Percentiles rank a stretch among this genome's conserved stretches.
Conservation (phyloP, 345 rosid species). For the Xanthoceras sorbifolium region DNA sequence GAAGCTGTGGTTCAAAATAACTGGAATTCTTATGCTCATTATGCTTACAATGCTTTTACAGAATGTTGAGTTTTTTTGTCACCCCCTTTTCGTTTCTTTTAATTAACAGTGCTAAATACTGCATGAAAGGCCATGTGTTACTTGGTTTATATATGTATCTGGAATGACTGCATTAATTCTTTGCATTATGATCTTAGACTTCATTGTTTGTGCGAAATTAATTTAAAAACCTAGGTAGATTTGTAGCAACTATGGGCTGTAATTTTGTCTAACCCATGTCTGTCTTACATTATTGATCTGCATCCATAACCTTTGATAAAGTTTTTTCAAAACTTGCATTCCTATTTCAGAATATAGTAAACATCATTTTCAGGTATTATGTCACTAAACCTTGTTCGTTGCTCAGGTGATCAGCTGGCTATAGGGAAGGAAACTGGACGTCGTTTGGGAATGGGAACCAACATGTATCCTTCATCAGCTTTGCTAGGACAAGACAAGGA, state of each 20-base stretch:
- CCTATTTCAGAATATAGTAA: conserved; percentile 4
- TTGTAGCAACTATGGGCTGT: background rate
- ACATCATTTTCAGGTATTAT: background rate
- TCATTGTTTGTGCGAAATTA: background rate
- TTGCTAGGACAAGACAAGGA: conserved; percentile 93
- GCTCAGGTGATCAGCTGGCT: conserved; percentile 93
- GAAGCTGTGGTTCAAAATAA: background rate
- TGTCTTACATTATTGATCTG: background rate
- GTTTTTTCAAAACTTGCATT: background rate
- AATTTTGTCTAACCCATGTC: too few relatives aligned
- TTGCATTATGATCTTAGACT: background rate
- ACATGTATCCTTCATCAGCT: conserved; percentile 98
- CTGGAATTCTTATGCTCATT: background rate
- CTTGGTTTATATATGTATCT: background rate
- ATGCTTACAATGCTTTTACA: background rate
- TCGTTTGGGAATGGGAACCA: conserved; percentile 98
- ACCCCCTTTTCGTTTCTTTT: background rate
- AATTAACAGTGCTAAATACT: background rate
- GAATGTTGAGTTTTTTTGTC: background rate
- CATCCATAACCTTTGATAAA: background rate
- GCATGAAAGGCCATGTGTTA: background rate
- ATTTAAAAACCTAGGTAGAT: background rate
- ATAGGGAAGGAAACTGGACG: conserved; percentile 98
- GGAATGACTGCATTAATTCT: background rate
- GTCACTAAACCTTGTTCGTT: conserved; percentile 25